Percentiles rank a stretch among this genome's conserved stretches.
Evolutionary conservation across 225 moss, liverwort and hornwort species (phyloP).

Genomic region (Straminergon stramineum): DNA sequence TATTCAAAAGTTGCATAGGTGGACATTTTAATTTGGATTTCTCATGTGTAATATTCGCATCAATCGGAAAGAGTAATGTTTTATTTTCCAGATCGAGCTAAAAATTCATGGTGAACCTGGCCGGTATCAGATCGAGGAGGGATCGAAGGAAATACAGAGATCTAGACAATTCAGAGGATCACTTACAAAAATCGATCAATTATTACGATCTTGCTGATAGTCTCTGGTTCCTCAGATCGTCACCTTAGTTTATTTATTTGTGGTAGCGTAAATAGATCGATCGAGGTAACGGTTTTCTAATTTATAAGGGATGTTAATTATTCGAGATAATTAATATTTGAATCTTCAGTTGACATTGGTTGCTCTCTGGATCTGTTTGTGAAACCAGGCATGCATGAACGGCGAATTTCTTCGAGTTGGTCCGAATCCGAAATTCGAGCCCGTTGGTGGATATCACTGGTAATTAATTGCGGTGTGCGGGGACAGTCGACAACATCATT

Average conservation of each 20-base stretch:
- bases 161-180: neutral
- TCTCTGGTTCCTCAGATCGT: neutral
- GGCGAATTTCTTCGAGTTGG: conserved; percentile 25
- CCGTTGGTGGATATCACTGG: conserved; percentile 23
- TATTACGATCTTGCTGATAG: neutral
- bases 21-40: neutral
- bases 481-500: too few relatives aligned
- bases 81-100: neutral
- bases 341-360: neutral
- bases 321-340: neutral
- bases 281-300: neutral
- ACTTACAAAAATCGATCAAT: neutral
- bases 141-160: neutral
- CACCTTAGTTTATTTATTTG: neutral
- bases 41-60: neutral
- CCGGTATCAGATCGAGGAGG: neutral
- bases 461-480: neutral
- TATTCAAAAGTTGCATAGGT: neutral
- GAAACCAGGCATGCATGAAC: conserved; percentile 24
- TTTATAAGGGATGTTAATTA: too few relatives aligned
- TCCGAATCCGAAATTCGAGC: conserved; percentile 30
- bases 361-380: neutral
- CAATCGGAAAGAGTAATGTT: neutral
- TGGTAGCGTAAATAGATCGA: neutral
- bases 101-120: neutral